phyloP scores from a whole-genome alignment of 2,329 filamentous ascomycete species.

The Beauveria sp. region DNA sequence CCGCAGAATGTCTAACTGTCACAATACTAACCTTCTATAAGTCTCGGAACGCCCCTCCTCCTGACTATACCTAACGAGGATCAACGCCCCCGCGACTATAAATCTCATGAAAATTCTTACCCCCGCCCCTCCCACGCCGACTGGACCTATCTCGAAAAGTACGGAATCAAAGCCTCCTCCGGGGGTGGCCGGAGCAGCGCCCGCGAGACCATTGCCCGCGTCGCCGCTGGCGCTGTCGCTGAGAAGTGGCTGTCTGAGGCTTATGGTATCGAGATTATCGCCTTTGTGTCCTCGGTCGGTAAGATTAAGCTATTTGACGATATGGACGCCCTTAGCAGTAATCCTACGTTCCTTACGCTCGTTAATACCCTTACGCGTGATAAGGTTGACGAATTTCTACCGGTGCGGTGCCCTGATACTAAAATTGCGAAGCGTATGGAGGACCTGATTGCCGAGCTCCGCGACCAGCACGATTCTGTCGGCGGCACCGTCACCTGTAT shows the following conservation, averaged over 20 bases:
- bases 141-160: slow-evolving; percentile 96
- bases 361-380: slow-evolving; percentile 64
- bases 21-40: slow-evolving; percentile 3
- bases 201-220: slow-evolving; percentile 89
- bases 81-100: slow-evolving; percentile 87
- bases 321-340: slow-evolving; percentile 59
- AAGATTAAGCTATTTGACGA: slow-evolving; percentile 30
- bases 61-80: slow-evolving; percentile 88
- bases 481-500: slow-evolving; percentile 93
- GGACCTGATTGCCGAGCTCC: slow-evolving; percentile 66
- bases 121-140: slow-evolving; percentile 90
- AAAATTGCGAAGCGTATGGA: slow-evolving; percentile 64
- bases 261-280: slow-evolving; percentile 83
- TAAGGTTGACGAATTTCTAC: slow-evolving; percentile 72
- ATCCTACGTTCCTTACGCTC: slow-evolving; percentile 71
- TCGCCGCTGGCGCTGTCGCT: slow-evolving; percentile 84
- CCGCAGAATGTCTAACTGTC: not conserved
- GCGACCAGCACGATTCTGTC: slow-evolving; percentile 77
- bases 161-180: slow-evolving; percentile 84
- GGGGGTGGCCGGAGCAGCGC: slow-evolving; percentile 87
- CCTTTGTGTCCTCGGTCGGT: slow-evolving; percentile 83
- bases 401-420: slow-evolving; percentile 75
- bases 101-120: slow-evolving; percentile 44
- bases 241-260: slow-evolving; percentile 82
- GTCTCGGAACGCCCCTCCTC: slow-evolving; percentile 78